Conservation (phyloP, 2,329 filamentous ascomycete genomes). For the Diaporthe longicolla region DNA sequence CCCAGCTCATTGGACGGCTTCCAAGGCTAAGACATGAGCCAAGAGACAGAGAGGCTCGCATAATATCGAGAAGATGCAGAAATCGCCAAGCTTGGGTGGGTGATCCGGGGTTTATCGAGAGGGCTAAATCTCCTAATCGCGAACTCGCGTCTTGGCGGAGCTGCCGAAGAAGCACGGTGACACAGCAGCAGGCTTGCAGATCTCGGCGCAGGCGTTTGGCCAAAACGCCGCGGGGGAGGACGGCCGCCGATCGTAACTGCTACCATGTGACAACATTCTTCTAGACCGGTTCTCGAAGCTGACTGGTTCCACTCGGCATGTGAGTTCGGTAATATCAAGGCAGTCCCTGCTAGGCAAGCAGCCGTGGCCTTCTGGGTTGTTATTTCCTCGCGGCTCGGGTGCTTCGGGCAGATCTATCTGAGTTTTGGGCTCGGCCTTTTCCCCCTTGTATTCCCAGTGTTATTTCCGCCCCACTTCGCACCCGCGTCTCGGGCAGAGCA, state of each 20-base stretch:
- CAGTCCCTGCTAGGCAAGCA: no score
- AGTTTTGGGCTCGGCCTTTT: not conserved
- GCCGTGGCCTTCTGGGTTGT: not conserved
- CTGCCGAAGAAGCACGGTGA: slow-evolving; percentile 16
- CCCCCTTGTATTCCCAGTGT: not conserved
- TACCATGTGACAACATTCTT: not conserved
- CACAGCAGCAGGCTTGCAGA: not conserved
- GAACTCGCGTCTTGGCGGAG: slow-evolving; percentile 33
- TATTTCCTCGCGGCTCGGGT: not conserved
- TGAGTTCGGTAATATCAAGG: not conserved
- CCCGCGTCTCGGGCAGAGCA: not conserved
- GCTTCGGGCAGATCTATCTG: slow-evolving; percentile 1
- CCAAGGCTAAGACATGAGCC: not conserved
- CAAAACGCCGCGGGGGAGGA: not conserved
- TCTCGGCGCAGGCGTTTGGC: slow-evolving; percentile 1
- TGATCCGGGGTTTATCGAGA: slow-evolving; percentile 14
- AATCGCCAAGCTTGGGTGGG: not conserved
- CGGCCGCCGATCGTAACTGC: not conserved
- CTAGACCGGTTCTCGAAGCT: not conserved
- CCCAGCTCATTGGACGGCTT: not conserved
- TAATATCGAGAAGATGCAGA: not conserved
- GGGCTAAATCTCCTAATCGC: slow-evolving; percentile 1
- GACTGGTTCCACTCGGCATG: not conserved
- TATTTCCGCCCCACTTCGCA: not conserved
- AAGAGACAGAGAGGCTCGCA: not conserved